These are phyloP conservation scores for Mycena rebaudengoi DNA, from an alignment of 768 basidiomycete genomes.

Conservation along the genomic window DNA sequence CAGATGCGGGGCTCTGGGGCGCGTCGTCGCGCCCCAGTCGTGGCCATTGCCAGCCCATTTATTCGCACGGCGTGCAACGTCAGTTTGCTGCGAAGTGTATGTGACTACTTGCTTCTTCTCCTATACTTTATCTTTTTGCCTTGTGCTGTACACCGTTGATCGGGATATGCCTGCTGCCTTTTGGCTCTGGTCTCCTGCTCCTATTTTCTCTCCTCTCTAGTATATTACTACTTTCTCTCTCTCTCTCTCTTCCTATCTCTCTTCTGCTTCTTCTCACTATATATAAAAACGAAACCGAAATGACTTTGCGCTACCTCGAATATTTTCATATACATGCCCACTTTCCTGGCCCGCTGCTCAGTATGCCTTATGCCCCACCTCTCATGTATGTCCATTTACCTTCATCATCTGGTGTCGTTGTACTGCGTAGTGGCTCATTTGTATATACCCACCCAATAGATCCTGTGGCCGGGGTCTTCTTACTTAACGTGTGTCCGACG, in stretches of 20 bases:
- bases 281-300: constrained; percentile 1
- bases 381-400: constrained; percentile 19
- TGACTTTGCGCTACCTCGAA: constrained; percentile 19
- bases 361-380: constrained; percentile 25
- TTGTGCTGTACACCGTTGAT: no score
- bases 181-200: not conserved
- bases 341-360: constrained; percentile 34
- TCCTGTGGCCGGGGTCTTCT: constrained; percentile 24
- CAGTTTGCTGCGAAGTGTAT: no score
- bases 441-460: constrained; percentile 27
- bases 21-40: no score
- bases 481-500: not conserved
- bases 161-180: no score
- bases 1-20: no score
- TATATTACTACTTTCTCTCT: constrained; percentile 20
- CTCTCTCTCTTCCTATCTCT: constrained; percentile 18
- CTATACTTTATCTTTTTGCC: no score
- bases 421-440: constrained; percentile 21
- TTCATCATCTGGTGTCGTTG: constrained; percentile 1
- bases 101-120: no score
- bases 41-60: no score
- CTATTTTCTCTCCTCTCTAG: constrained; percentile 19
- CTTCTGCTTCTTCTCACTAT: constrained; percentile 4
- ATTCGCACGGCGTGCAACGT: no score
- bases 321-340: constrained; percentile 28